These are phyloP conservation scores for Ceriops tagal DNA, from an alignment of 345 rosid species.

Conservation along the genomic window DNA sequence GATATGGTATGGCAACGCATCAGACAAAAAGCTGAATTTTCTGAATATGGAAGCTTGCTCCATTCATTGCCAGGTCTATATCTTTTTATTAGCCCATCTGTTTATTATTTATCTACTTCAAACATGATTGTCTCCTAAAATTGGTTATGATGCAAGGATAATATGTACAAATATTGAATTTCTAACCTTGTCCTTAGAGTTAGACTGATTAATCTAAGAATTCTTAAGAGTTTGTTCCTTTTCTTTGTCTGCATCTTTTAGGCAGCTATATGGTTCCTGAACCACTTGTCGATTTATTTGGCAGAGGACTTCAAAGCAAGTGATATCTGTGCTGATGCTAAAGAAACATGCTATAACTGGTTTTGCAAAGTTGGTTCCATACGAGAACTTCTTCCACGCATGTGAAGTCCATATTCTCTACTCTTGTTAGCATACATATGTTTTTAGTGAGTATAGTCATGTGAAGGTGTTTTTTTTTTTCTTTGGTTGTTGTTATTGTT, in stretches of 20 bases:
- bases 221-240: not conserved
- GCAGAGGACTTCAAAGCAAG: constrained; percentile 67
- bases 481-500: not conserved
- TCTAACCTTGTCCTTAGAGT: constrained; percentile 1
- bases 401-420: constrained; percentile 43
- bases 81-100: constrained; percentile 11
- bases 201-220: not conserved
- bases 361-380: constrained; percentile 80
- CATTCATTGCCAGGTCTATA: constrained; percentile 55
- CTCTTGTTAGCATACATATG: constrained; percentile 1
- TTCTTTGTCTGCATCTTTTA: not conserved
- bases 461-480: not conserved
- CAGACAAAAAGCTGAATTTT: constrained; percentile 70
- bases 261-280: constrained; percentile 14
- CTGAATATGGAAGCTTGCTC: constrained; percentile 54
- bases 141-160: no score
- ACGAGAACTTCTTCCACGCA: constrained; percentile 87
- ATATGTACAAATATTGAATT: not conserved
- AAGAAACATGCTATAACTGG: constrained; percentile 94
- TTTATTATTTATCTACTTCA: not conserved
- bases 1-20: constrained; percentile 92
- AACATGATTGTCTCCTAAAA: not conserved
- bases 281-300: constrained; percentile 18
- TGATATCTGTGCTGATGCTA: constrained; percentile 65
- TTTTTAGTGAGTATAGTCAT: constrained; percentile 3